These are phyloP conservation scores for Macrolepiota albuminosa DNA, from an alignment of 768 basidiomycete species.

Conservation along the genomic window DNA sequence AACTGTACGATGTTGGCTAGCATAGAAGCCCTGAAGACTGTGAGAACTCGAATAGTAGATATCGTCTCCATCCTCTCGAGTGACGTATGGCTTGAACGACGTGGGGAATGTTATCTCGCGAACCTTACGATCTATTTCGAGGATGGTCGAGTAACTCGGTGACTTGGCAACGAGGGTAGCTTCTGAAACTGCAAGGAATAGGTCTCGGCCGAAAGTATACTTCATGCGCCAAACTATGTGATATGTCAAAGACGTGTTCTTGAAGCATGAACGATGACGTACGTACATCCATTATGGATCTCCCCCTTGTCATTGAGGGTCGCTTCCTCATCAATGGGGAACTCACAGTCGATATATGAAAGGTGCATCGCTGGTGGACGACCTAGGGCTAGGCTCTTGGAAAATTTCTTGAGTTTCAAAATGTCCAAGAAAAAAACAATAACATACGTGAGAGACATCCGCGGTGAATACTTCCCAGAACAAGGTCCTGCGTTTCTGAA, in stretches of 20 bases:
- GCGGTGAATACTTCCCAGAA: constrained; percentile 37
- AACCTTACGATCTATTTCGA: constrained; percentile 49
- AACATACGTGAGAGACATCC: constrained; percentile 33
- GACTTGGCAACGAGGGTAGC: constrained; percentile 44
- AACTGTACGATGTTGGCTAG: constrained; percentile 53
- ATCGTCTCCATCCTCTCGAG: constrained; percentile 40
- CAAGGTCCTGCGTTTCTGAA: constrained; percentile 29
- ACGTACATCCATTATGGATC: constrained; percentile 46
- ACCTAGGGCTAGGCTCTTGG: constrained; percentile 51
- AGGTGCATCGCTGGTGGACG: constrained; percentile 55
- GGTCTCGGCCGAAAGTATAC: constrained; percentile 45
- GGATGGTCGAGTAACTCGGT: constrained; percentile 39
- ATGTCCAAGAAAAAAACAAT: neutral
- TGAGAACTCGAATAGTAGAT: constrained; percentile 46
- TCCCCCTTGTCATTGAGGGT: constrained; percentile 38
- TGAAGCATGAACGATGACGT: neutral
- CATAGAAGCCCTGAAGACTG: constrained; percentile 49
- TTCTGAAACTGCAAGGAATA: constrained; percentile 44
- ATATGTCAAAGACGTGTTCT: neutral
- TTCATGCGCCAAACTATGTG: constrained; percentile 53
- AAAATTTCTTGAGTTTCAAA: neutral
- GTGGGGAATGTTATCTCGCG: constrained; percentile 42
- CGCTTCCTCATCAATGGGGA: constrained; percentile 52
- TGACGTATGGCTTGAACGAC: constrained; percentile 40
- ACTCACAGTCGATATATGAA: constrained; percentile 60